Conservation (phyloP, 2,329 filamentous ascomycete genomes). For the Parafenestella ontariensis region DNA sequence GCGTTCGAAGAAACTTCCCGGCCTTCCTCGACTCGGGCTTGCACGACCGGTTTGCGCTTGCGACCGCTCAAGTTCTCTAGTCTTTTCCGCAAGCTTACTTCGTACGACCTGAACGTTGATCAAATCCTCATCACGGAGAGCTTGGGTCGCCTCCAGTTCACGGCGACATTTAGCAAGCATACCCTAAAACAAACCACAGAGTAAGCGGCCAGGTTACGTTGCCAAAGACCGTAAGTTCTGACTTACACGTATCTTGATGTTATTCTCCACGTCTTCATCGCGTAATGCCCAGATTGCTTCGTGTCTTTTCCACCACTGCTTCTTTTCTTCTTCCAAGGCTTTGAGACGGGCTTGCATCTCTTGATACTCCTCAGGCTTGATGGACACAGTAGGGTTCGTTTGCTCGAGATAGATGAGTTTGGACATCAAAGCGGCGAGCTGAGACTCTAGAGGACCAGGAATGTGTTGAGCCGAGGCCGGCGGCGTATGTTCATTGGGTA, state of each 20-base stretch:
- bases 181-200: constrained; percentile 13
- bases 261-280: constrained; percentile 53
- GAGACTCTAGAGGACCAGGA: constrained; percentile 46
- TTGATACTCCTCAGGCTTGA: constrained; percentile 49
- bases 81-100: constrained; percentile 51
- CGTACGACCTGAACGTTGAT: constrained; percentile 50
- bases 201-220: constrained; percentile 1
- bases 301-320: constrained; percentile 44
- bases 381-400: constrained; percentile 41
- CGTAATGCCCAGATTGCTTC: constrained; percentile 52
- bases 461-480: constrained; percentile 31
- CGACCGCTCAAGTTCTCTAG: constrained; percentile 42
- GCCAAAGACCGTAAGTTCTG: too few relatives aligned
- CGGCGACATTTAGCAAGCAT: constrained; percentile 50
- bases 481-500: constrained; percentile 25
- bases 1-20: constrained; percentile 43
- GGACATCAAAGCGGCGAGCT: constrained; percentile 47
- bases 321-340: constrained; percentile 48
- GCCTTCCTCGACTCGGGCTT: constrained; percentile 37
- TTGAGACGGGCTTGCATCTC: constrained; percentile 40
- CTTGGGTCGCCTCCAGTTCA: constrained; percentile 49
- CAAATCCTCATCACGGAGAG: constrained; percentile 53
- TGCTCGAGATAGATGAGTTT: constrained; percentile 47
- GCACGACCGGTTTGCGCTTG: constrained; percentile 29
- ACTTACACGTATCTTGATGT: constrained; percentile 50